Base-by-base conservation (phyloP, 1,284 basidiomycete species). In the Pseudozyma pruni region DNA sequence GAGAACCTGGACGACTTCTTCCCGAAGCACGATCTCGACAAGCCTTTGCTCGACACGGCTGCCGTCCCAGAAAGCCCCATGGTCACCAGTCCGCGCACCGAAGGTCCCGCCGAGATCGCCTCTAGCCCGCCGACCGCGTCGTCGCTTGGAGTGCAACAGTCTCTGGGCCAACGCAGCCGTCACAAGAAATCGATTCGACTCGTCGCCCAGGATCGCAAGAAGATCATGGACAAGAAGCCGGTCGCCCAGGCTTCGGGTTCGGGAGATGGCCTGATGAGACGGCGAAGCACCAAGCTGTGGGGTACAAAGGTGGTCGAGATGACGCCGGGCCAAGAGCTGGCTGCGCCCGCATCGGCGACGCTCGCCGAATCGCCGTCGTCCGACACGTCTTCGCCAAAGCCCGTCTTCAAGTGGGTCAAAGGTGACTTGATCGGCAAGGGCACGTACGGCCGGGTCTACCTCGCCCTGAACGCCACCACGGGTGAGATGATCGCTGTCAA, bases 401-500 rank as follows among this genome's bases (percentile, higher is more conserved):
- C 74, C 39, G 94, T 94, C 34, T 95, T 98, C 86, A 94, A 94
- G 81, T 98, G 96, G 95, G 93, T 98, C 48, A 92, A 95, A 78
- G 96, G 96, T 63, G 93, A 97, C 83, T 86, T 97, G 40, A 97
- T 98, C 72, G 96, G 96, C 38, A 93, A 92, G 79, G 96, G 96
- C 22, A 96, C 94, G 4, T 99, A 94, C 79, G 95, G 95, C 8
- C 89, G 91, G 46, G 96, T 98, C 27, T 98, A 97, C 80, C 88
- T 98, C 45, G 96, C 93, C 17, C 86, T 98, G 67, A 98, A 98
- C 83, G 93, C 92, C n/a, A 95, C 93, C 1, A 97, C 94, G 0
- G 95, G 95, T 55, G 95, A 98, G 83, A 95, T 98, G 91, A 94
- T 98, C 75, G 96, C 96, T 8, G 96, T 99, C 73, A 99, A 99